Evolutionary conservation across 2,329 filamentous ascomycete genomes (phyloP).

Genomic region (Xylariomycetidae sp.): DNA sequence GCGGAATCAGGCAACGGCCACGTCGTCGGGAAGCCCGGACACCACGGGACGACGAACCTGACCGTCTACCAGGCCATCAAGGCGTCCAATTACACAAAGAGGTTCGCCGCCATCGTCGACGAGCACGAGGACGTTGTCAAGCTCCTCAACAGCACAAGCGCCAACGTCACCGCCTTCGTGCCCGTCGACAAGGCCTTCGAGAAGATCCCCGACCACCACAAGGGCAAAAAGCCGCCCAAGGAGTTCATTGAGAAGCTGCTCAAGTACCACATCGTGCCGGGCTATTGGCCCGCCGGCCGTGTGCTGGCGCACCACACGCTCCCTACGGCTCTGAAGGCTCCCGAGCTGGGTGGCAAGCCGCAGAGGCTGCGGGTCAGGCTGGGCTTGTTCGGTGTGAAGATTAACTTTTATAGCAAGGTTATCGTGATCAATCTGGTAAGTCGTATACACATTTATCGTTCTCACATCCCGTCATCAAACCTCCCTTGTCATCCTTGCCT

Average conservation of each 20-base stretch:
- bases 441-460: conserved; percentile 6
- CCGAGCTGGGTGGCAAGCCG: conserved; percentile 56
- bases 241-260: conserved; percentile 66
- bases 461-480: no score
- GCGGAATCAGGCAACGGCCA: background rate
- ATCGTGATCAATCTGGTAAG: conserved; percentile 66
- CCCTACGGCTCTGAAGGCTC: conserved; percentile 59
- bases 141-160: conserved; percentile 66
- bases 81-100: conserved; percentile 70
- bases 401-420: conserved; percentile 76
- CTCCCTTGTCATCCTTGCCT: background rate
- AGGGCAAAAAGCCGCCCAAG: conserved; percentile 64
- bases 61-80: conserved; percentile 79
- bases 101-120: conserved; percentile 70
- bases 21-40: conserved; percentile 9
- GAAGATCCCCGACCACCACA: conserved; percentile 42
- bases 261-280: conserved; percentile 69
- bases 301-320: conserved; percentile 71
- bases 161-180: conserved; percentile 77
- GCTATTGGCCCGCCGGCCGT: conserved; percentile 59
- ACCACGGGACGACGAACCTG: conserved; percentile 41
- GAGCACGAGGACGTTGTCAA: conserved; percentile 68
- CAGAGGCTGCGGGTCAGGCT: conserved; percentile 71
- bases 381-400: conserved; percentile 54
- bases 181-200: conserved; percentile 75